These are phyloP conservation scores for Hebeloma cylindrosporum DNA, from an alignment of 768 basidiomycete genomes.

Conservation along the genomic window DNA sequence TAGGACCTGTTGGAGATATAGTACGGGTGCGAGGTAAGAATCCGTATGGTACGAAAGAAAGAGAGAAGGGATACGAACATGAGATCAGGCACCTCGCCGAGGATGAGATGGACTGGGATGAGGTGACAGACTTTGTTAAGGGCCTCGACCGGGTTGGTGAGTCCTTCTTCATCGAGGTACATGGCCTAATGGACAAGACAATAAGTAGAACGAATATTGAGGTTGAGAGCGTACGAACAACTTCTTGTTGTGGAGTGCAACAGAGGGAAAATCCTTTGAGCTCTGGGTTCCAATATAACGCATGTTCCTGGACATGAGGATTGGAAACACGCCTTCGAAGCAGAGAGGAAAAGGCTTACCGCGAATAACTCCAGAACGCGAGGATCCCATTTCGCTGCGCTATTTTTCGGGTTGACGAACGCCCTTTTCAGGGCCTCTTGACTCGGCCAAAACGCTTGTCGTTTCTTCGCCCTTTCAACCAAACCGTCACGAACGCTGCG, in stretches of 20 bases:
- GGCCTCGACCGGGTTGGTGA: slow-evolving; percentile 49
- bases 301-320: slow-evolving; percentile 41
- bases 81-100: slow-evolving; percentile 52
- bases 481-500: slow-evolving; percentile 40
- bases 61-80: slow-evolving; percentile 39
- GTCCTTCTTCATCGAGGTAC: slow-evolving; percentile 60
- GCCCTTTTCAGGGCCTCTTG: slow-evolving; percentile 39
- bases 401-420: slow-evolving; percentile 33
- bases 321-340: neutral
- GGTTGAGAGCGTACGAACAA: slow-evolving; percentile 35
- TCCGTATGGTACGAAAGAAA: neutral
- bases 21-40: neutral
- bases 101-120: slow-evolving; percentile 53
- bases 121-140: slow-evolving; percentile 39
- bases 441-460: slow-evolving; percentile 53
- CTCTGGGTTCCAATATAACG: slow-evolving; percentile 39
- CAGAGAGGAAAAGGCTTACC: slow-evolving; percentile 34
- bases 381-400: slow-evolving; percentile 50
- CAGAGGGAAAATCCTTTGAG: slow-evolving; percentile 43
- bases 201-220: slow-evolving; percentile 1
- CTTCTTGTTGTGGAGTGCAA: slow-evolving; percentile 64
- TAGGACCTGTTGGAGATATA: neutral
- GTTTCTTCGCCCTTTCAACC: slow-evolving; percentile 46
- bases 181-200: slow-evolving; percentile 44
- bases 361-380: slow-evolving; percentile 52